These are phyloP conservation scores for Alternaria gansuensis DNA, from an alignment of 2,329 filamentous ascomycete genomes.

Conservation along the genomic window DNA sequence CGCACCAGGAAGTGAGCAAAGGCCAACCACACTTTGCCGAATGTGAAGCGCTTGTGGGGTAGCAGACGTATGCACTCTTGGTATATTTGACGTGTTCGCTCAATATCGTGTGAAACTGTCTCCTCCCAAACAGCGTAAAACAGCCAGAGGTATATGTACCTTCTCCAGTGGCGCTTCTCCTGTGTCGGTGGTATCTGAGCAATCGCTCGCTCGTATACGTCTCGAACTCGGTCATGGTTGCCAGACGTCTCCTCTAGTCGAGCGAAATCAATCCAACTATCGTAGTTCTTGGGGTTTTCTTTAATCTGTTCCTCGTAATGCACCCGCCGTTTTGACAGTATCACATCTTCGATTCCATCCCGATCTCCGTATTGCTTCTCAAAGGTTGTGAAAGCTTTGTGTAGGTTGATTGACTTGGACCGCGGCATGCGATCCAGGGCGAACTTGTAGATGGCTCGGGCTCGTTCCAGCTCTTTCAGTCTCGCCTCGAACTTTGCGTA, in stretches of 20 bases:
- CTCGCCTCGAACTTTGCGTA: slow-evolving; percentile 96
- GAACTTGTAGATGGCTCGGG: slow-evolving; percentile 95
- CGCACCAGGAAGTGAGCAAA: slow-evolving; percentile 94
- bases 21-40: slow-evolving; percentile 94
- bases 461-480: slow-evolving; percentile 92
- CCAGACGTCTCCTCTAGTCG: slow-evolving; percentile 86
- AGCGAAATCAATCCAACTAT: slow-evolving; percentile 96
- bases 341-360: slow-evolving; percentile 93
- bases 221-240: slow-evolving; percentile 82
- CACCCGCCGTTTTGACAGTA: slow-evolving; percentile 90
- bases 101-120: slow-evolving; percentile 78
- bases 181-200: slow-evolving; percentile 93
- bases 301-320: slow-evolving; percentile 95
- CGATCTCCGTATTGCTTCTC: slow-evolving; percentile 97
- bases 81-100: slow-evolving; percentile 88
- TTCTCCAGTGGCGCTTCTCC: slow-evolving; percentile 95
- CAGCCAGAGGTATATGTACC: slow-evolving; percentile 97
- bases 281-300: slow-evolving; percentile 95
- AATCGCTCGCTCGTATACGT: slow-evolving; percentile 94
- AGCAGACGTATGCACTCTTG: slow-evolving; percentile 85
- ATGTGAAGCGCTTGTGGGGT: slow-evolving; percentile 96
- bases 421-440: slow-evolving; percentile 90
- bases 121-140: slow-evolving; percentile 98
- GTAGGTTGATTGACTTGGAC: slow-evolving; percentile 82
- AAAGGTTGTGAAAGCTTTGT: slow-evolving; percentile 95